Base-by-base conservation (phyloP, 1,284 basidiomycete species). In the Xerocomus amazonicus region DNA sequence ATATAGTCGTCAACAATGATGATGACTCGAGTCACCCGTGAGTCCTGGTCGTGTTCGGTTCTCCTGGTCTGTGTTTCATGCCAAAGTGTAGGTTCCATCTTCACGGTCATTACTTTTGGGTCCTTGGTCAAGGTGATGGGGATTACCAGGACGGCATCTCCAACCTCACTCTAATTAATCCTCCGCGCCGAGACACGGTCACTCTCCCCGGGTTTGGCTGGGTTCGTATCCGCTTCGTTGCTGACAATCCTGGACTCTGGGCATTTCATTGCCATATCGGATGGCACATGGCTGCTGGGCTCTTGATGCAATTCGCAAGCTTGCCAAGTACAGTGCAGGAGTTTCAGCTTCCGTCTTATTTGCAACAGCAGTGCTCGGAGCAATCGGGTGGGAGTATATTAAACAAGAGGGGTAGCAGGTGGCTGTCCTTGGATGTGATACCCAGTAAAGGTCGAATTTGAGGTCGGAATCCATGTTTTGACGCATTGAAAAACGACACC, bases 201-300 rank as follows among this genome's bases (percentile, higher is more conserved):
- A 63, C 63, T 29, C 4, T 65, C 27, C 63, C 63, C 12, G 67
- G 57, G 13, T 69, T n/a, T 19, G 65, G 63, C 23, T 65, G 53
- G 48, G 39, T 51, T 29, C 45, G 45, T 13, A 61, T 69, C 23
- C 67, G 74, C 3, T 77, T 76, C 56, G 55, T 55, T 19, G 70
- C 71, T 8, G 63, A 71, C 46, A 70, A 71, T 42, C 59, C 69
- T 12, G 74, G 74, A n/a, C 60, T 76, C 14, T 75, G 72, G 72
- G 70, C 73, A 39, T 70, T 76, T 59, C 73, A 76, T 53, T 74
- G 73, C 49, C 75, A 78, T 53, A 73, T 78, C 47, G 70, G 71
- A 56, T 77, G 75, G 75, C 75, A 76, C 55, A 66, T 76, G 58
- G 59, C 63, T n/a, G 59, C 62, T 7, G 70, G 72, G 19, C 62